phyloP scores from a whole-genome alignment of 345 rosid genomes.

The Salix udensis region DNA sequence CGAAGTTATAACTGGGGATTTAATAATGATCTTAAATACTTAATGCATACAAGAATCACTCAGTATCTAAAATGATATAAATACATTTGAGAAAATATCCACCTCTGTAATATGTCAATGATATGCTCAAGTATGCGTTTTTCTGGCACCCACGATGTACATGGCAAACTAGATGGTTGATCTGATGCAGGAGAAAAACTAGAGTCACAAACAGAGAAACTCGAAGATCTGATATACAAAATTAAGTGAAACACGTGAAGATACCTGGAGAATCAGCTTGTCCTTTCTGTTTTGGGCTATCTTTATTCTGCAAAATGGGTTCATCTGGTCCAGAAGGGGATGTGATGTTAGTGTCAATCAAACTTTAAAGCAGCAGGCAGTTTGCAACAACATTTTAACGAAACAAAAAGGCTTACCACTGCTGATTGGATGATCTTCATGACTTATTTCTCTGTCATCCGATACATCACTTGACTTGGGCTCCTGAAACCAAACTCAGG shows the following conservation, averaged over 20 bases:
- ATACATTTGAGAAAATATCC: slow-evolving; percentile 1
- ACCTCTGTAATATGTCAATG: slow-evolving; percentile 61
- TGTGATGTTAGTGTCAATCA: neutral
- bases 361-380: neutral
- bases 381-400: slow-evolving; percentile 7
- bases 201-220: slow-evolving; percentile 15
- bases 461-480: slow-evolving; percentile 13
- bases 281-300: slow-evolving; percentile 9
- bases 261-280: slow-evolving; percentile 22
- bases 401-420: slow-evolving; percentile 24
- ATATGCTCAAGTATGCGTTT: slow-evolving; percentile 42
- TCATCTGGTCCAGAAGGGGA: slow-evolving; percentile 21
- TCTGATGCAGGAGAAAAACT: slow-evolving; percentile 25
- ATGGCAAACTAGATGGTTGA: slow-evolving; percentile 15
- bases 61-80: neutral
- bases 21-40: neutral
- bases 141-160: slow-evolving; percentile 34
- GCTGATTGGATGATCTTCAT: slow-evolving; percentile 14
- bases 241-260: slow-evolving; percentile 8
- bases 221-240: neutral
- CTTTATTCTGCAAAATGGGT: slow-evolving; percentile 5
- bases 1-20: neutral
- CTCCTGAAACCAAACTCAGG: slow-evolving; percentile 21
- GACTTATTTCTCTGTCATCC: slow-evolving; percentile 11
- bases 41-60: neutral